Evolutionary conservation across 768 basidiomycete genomes (phyloP).

Genomic region (Kwoniella botswanensis): DNA sequence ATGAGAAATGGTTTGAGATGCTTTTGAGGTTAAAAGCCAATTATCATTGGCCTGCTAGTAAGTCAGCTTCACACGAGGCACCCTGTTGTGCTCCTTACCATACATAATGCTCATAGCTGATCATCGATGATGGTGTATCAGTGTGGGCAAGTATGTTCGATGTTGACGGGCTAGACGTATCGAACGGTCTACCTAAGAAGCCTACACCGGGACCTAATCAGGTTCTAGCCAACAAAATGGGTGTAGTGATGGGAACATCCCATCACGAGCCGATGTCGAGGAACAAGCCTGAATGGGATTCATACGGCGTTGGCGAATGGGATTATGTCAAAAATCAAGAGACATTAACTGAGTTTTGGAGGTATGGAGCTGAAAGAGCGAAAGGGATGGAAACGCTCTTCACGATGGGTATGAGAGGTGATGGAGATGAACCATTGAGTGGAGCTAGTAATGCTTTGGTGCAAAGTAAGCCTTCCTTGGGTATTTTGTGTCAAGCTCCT

Average conservation of each 20-base stretch:
- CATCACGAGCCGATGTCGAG: conserved; percentile 79
- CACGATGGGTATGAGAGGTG: conserved; percentile 72
- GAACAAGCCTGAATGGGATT: conserved; percentile 69
- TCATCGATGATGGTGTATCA: not conserved
- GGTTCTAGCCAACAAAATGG: conserved; percentile 68
- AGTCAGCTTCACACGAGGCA: conserved; percentile 31
- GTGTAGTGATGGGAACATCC: conserved; percentile 73
- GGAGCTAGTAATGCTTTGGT: conserved; percentile 49
- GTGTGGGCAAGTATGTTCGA: conserved; percentile 46
- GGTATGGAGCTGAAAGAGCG: conserved; percentile 67
- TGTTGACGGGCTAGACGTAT: conserved; percentile 27
- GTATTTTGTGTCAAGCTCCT: too few species aligned
- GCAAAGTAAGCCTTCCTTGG: conserved; percentile 58
- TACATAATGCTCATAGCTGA: not conserved
- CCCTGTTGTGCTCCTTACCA: too few species aligned
- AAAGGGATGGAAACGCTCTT: conserved; percentile 69
- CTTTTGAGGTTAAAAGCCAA: conserved; percentile 72
- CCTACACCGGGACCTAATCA: conserved; percentile 69
- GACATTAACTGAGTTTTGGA: conserved; percentile 69
- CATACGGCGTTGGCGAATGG: conserved; percentile 68
- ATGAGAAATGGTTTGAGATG: conserved; percentile 64
- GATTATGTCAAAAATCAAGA: conserved; percentile 64
- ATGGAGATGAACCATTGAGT: conserved; percentile 57
- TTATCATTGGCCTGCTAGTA: conserved; percentile 68
- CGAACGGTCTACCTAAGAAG: conserved; percentile 62